Evolutionary conservation across 768 basidiomycete species (phyloP).

Genomic region (Coprinellus micaceus): DNA sequence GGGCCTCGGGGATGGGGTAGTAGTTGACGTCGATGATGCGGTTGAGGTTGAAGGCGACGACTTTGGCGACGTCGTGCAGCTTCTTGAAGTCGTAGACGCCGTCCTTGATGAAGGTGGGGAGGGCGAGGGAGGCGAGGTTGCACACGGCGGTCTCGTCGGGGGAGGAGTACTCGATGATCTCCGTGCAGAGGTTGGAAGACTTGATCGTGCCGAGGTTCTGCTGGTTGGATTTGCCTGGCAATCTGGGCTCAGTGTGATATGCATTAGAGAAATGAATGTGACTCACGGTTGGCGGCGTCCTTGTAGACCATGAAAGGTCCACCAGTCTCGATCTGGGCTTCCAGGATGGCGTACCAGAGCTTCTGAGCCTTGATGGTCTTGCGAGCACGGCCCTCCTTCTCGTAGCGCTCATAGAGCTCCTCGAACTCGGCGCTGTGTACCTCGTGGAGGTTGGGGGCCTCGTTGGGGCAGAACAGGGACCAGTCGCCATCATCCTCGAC

Average conservation of each 20-base stretch:
- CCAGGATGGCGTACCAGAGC: slow-evolving; percentile 96
- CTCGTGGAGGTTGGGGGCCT: slow-evolving; percentile 86
- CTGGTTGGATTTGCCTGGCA: slow-evolving; percentile 93
- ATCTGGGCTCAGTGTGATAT: slow-evolving; percentile 3
- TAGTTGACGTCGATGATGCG: slow-evolving; percentile 92
- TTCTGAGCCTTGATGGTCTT: slow-evolving; percentile 91
- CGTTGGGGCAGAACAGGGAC: slow-evolving; percentile 97
- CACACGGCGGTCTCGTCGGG: slow-evolving; percentile 98
- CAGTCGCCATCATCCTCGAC: slow-evolving; percentile 87
- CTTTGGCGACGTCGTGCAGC: slow-evolving; percentile 90
- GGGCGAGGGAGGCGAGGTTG: slow-evolving; percentile 95
- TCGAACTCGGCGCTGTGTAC: slow-evolving; percentile 91
- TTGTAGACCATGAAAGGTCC: slow-evolving; percentile 99
- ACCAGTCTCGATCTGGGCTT: slow-evolving; percentile 97
- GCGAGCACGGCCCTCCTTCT: slow-evolving; percentile 82
- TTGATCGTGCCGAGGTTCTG: slow-evolving; percentile 98
- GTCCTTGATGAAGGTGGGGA: slow-evolving; percentile 84
- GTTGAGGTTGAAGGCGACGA: slow-evolving; percentile 91
- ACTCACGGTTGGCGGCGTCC: slow-evolving; percentile 85
- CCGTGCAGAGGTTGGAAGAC: slow-evolving; percentile 97
- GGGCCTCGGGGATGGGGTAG: slow-evolving; percentile 91
- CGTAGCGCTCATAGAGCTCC: slow-evolving; percentile 79
- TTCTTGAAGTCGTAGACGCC: slow-evolving; percentile 91
- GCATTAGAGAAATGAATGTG: not conserved
- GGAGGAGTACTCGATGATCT: slow-evolving; percentile 97